Evolutionary conservation across 1,284 basidiomycete species (phyloP).

Genomic region (Prillingera fragicola): DNA sequence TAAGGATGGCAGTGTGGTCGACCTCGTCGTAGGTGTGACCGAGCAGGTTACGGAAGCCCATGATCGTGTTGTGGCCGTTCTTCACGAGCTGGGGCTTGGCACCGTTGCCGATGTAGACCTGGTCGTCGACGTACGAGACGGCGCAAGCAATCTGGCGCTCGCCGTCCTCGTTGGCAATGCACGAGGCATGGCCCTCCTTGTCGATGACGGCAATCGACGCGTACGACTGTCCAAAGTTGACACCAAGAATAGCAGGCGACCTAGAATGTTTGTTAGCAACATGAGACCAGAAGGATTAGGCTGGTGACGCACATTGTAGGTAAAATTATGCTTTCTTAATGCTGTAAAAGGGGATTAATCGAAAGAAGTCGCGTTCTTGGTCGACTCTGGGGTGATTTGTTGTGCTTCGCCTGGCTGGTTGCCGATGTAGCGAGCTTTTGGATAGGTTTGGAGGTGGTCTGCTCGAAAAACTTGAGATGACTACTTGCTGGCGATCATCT

Average conservation of each 20-base stretch:
- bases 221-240: conserved; percentile 96
- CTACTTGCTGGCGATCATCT: too few relatives aligned
- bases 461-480: too few relatives aligned
- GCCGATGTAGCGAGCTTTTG: too few relatives aligned
- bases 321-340: too few relatives aligned
- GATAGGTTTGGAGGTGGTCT: too few relatives aligned
- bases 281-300: too few relatives aligned
- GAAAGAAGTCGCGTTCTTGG: too few relatives aligned
- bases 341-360: too few relatives aligned
- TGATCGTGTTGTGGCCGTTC: conserved; percentile 90
- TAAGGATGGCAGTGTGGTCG: conserved; percentile 48
- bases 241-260: conserved; percentile 61
- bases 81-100: conserved; percentile 93
- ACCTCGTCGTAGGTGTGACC: conserved; percentile 66
- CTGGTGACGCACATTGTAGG: too few relatives aligned
- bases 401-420: too few relatives aligned
- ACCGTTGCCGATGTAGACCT: conserved; percentile 93
- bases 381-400: too few relatives aligned
- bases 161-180: conserved; percentile 97
- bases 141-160: conserved; percentile 96
- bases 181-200: conserved; percentile 87
- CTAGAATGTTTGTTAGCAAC: conserved; percentile 11
- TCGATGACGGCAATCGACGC: conserved; percentile 93
- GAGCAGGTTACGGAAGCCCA: conserved; percentile 85
- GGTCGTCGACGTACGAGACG: conserved; percentile 83